Conservation (phyloP, 2,329 filamentous ascomycete genomes). For the Penicillium sp. region DNA sequence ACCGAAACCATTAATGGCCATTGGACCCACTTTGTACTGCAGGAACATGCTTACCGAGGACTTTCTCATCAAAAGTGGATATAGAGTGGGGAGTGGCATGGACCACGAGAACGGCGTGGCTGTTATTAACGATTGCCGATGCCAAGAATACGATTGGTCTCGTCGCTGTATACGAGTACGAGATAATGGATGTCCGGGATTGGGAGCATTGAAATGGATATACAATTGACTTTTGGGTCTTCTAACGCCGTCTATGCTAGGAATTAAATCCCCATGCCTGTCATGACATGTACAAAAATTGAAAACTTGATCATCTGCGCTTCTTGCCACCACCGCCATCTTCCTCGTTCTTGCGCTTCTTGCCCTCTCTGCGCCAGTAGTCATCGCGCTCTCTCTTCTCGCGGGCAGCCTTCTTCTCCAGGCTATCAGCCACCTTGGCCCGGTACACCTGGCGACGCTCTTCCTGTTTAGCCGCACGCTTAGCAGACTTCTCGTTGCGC, state of each 20-base stretch:
- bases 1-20: background rate
- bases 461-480: constrained; percentile 82
- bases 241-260: constrained; percentile 29
- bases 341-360: constrained; percentile 65
- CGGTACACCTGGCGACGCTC: constrained; percentile 77
- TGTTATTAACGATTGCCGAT: background rate
- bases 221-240: constrained; percentile 21
- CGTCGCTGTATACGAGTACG: too few relatives aligned
- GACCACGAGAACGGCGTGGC: background rate
- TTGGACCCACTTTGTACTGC: background rate
- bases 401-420: constrained; percentile 80
- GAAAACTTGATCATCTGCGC: constrained; percentile 33
- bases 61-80: background rate
- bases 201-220: constrained; percentile 1
- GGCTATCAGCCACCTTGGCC: constrained; percentile 76
- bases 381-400: constrained; percentile 92
- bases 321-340: constrained; percentile 53
- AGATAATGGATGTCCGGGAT: background rate
- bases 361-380: constrained; percentile 88
- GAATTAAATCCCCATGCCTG: constrained; percentile 12
- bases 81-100: background rate
- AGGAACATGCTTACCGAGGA: background rate
- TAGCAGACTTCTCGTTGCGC: constrained; percentile 85
- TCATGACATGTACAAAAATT: constrained; percentile 16
- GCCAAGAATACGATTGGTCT: background rate